Evolutionary conservation across 1,284 basidiomycete genomes (phyloP), one percentile per base, ranked within the genome.

Genomic region (Ceratobasidium sp.): DNA sequence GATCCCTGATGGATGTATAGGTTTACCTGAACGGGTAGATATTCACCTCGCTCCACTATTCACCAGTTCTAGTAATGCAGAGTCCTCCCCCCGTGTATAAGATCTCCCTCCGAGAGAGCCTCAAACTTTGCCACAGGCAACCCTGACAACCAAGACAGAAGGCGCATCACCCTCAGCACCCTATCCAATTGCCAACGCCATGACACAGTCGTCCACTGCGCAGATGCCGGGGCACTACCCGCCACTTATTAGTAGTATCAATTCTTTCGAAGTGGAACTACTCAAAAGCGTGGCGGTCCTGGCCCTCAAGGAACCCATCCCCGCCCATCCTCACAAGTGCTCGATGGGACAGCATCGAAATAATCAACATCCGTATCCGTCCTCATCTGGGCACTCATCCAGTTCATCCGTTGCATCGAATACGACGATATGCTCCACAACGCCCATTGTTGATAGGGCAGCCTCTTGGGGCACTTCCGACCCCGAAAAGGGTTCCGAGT

Each of bases 401-500:
- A 42, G 45, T 3, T 27, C 60, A 15, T 53, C 60, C 0, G 10
- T 65, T 34, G 60, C 25, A 22, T 53, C 25, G 4, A 53, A 20
- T 8, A 6, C 20, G n/a, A 52, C 60, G 10, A 15, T 40, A 8
- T 52, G 47, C n/a, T 49, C 60, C 6, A 47, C 50, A 34, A 53
- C 60, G 2, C 60, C 60, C 17, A 22, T 38, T 22, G 17, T 29
- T 22, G n/a, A 27, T 45, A 12, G 20, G 17, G 38, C 8, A 40
- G 38, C 38, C n/a, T 12, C 45, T 7, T 47, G 45, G 45, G 20
- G 45, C 10, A 45, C 49, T 50, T 20, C 1, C 10, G 60, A 65
- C 47, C 22, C 38, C 2, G 60, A 65, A n/a, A 65, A 65, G 38
- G 47, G 38, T 35, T 65, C 60, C 8, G 49, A 52, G 17, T 50